phyloP scores from a whole-genome alignment of 2,329 filamentous ascomycete species.

The Botrytis byssoidea region DNA sequence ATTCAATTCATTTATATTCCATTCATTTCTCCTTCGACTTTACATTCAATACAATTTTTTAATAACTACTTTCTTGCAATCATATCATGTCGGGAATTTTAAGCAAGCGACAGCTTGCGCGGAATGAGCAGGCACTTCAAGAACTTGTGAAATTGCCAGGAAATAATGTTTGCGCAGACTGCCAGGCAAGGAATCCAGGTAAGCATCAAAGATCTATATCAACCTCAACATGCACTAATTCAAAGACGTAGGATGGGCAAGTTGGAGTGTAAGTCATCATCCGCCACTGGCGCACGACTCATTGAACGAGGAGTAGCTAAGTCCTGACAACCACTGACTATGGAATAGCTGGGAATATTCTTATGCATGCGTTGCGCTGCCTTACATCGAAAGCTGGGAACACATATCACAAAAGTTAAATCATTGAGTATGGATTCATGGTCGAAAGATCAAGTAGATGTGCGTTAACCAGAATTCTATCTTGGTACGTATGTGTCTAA shows the following conservation, averaged over 20 bases:
- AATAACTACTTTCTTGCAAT: slow-evolving; percentile 21
- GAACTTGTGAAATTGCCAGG: slow-evolving; percentile 86
- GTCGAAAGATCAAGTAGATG: slow-evolving; percentile 94
- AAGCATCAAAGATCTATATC: slow-evolving; percentile 38
- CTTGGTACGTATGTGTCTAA: slow-evolving; percentile 23
- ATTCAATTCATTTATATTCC: neutral
- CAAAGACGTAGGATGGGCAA: slow-evolving; percentile 38
- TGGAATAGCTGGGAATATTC: slow-evolving; percentile 81
- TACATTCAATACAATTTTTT: slow-evolving; percentile 4
- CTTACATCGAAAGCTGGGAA: slow-evolving; percentile 93
- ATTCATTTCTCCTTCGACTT: neutral
- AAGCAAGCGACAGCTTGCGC: slow-evolving; percentile 96
- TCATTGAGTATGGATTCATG: slow-evolving; percentile 98
- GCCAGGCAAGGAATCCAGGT: slow-evolving; percentile 89
- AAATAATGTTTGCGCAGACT: slow-evolving; percentile 94
- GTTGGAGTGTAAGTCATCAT: slow-evolving; percentile 40
- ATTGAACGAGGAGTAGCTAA: neutral
- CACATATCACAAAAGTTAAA: slow-evolving; percentile 98
- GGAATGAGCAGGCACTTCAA: slow-evolving; percentile 89
- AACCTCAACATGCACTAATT: neutral
- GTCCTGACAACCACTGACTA: slow-evolving; percentile 27
- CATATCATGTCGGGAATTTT: slow-evolving; percentile 80
- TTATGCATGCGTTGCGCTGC: slow-evolving; percentile 96
- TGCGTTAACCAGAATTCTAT: slow-evolving; percentile 45
- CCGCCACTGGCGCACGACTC: neutral